phyloP scores from a whole-genome alignment of 2,329 filamentous ascomycete species.

The Corinectria fuckeliana region DNA sequence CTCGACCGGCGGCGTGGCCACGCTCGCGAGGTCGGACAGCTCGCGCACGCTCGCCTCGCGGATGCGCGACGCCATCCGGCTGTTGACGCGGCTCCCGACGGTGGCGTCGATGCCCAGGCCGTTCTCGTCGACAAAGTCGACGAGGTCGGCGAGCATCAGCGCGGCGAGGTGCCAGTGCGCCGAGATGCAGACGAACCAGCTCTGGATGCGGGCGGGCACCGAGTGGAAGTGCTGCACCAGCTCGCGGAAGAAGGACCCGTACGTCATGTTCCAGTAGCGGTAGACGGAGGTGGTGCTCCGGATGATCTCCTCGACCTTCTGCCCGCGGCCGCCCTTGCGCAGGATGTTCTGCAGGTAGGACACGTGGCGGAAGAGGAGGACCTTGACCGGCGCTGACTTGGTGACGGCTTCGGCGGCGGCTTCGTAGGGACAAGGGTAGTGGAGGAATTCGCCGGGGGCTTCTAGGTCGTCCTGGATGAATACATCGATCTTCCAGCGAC shows the following conservation, averaged over 20 bases:
- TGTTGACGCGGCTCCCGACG: conserved; percentile 32
- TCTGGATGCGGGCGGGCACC: conserved; percentile 59
- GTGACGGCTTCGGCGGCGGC: conserved; percentile 54
- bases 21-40: conserved; percentile 55
- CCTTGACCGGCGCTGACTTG: conserved; percentile 57
- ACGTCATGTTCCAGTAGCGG: conserved; percentile 59
- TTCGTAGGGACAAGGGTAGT: conserved; percentile 62
- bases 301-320: conserved; percentile 55
- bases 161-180: conserved; percentile 64
- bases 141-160: conserved; percentile 60
- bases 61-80: conserved; percentile 48
- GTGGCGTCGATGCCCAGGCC: conserved; percentile 29
- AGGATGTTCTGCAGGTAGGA: conserved; percentile 57
- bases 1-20: conserved; percentile 46
- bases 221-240: conserved; percentile 54
- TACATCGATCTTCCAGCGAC: conserved; percentile 33
- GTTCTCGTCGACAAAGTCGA: conserved; percentile 56
- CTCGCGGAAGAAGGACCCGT: conserved; percentile 58
- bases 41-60: conserved; percentile 51
- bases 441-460: conserved; percentile 26
- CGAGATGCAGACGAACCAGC: conserved; percentile 64
- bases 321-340: conserved; percentile 43
- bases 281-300: conserved; percentile 55
- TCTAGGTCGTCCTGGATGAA: conserved; percentile 38
- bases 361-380: conserved; percentile 14